Evolutionary conservation across 495 filamentous ascomycete genomes (phyloP).

Genomic region (Annulohypoxylon bovei): DNA sequence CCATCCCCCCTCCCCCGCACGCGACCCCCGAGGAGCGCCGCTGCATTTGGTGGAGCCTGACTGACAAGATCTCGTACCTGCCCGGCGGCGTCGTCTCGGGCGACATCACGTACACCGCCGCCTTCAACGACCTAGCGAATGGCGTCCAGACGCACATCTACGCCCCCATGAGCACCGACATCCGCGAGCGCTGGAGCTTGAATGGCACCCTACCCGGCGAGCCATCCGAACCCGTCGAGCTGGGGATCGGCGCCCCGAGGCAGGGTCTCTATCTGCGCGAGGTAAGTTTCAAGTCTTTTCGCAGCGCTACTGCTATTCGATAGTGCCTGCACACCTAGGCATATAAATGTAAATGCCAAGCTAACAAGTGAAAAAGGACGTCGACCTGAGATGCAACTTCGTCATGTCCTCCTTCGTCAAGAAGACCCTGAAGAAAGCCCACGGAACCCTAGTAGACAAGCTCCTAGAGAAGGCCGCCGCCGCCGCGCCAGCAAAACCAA

Average conservation of each 20-base stretch:
- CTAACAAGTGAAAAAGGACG: constrained; percentile 55
- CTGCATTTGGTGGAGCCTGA: constrained; percentile 76
- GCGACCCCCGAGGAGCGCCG: constrained; percentile 72
- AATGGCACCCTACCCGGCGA: constrained; percentile 73
- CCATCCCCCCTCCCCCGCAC: constrained; percentile 68
- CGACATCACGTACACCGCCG: constrained; percentile 76
- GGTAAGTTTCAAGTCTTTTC: constrained; percentile 14
- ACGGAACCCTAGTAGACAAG: constrained; percentile 70
- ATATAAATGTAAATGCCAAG: not conserved
- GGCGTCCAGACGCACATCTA: constrained; percentile 81
- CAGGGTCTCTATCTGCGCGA: constrained; percentile 78
- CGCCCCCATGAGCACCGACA: constrained; percentile 71
- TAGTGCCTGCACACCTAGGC: not conserved
- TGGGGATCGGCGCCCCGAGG: constrained; percentile 67
- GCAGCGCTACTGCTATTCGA: not conserved
- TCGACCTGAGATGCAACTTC: constrained; percentile 79
- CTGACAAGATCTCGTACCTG: constrained; percentile 76
- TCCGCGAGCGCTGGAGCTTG: constrained; percentile 73
- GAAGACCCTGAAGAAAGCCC: constrained; percentile 76
- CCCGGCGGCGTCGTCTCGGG: constrained; percentile 71
- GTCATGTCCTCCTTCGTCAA: constrained; percentile 77
- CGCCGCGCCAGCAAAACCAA: not conserved
- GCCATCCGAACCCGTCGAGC: constrained; percentile 64
- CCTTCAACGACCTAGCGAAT: constrained; percentile 73
- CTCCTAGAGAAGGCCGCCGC: constrained; percentile 62